These are phyloP conservation scores for Madurella fahalii DNA, from an alignment of 2,329 filamentous ascomycete genomes.

Conservation along the genomic window DNA sequence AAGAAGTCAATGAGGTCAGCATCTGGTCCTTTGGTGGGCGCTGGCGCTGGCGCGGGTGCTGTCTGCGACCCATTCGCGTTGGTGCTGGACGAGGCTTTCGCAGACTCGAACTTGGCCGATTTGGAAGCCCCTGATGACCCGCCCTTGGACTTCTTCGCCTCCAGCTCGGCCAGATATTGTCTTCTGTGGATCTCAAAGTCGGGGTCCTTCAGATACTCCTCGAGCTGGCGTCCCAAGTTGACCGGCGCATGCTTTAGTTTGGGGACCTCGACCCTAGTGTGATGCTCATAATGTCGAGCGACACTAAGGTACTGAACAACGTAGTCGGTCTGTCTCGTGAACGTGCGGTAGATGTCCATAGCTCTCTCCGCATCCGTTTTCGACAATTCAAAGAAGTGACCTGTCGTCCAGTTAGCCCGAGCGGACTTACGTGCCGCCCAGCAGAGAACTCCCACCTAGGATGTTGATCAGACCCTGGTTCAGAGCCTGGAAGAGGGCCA, in stretches of 20 bases:
- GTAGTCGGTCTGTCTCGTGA: slow-evolving; percentile 85
- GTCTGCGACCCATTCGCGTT: slow-evolving; percentile 34
- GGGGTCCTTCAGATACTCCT: slow-evolving; percentile 90
- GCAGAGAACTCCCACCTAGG: slow-evolving; percentile 57
- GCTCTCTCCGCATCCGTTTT: slow-evolving; percentile 88
- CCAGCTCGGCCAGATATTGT: slow-evolving; percentile 86
- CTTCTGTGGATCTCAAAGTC: slow-evolving; percentile 92
- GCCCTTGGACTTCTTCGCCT: slow-evolving; percentile 55
- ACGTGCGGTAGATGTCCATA: slow-evolving; percentile 85
- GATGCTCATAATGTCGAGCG: slow-evolving; percentile 85
- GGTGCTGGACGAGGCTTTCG: slow-evolving; percentile 32
- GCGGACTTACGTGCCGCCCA: neutral
- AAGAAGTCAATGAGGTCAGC: slow-evolving; percentile 92
- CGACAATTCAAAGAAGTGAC: slow-evolving; percentile 98
- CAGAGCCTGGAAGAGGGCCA: slow-evolving; percentile 88
- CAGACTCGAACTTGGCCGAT: slow-evolving; percentile 34
- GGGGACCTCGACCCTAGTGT: slow-evolving; percentile 88
- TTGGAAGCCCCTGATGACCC: slow-evolving; percentile 34
- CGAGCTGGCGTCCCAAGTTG: slow-evolving; percentile 80
- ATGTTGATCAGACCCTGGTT: slow-evolving; percentile 98
- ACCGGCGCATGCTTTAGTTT: slow-evolving; percentile 97
- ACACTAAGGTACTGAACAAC: slow-evolving; percentile 87
- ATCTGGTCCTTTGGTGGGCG: slow-evolving; percentile 58
- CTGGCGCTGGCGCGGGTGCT: slow-evolving; percentile 37
- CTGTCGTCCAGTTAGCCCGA: slow-evolving; percentile 42